Evolutionary conservation across 306 rosid genomes (phyloP), one percentile per base, ranked within the genome.

Genomic region (Psophocarpus tetragonolobus): DNA sequence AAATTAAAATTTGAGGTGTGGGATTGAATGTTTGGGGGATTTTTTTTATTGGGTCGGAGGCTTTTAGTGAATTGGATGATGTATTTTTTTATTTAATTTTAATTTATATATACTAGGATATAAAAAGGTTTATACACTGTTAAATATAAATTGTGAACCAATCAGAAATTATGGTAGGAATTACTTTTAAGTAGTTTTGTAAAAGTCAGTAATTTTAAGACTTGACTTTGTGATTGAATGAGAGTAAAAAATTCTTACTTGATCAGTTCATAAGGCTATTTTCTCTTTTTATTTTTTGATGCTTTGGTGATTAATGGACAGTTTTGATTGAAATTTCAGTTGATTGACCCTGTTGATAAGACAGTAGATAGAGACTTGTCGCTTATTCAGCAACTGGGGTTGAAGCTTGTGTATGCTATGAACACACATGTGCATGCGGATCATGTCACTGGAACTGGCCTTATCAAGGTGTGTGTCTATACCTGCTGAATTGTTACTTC

Each of bases 391-490:
- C 93, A 96, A 71, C 45, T 91, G 69, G 98, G 98, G 3, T 51
- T 96, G 83, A 88, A 85, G 81, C 89, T 92, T 54, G 82, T 92
- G 27, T 92, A 87, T 64, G 99, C 97, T 73, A 51, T 91, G 87
- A 96, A 96, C 86, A 96, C 99, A 23, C 99, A 92, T 84, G 97
- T 96, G 44, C 99, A 96, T 74, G 98, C 99, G n/a, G 99, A 96
- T 80, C 99, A 96, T 87, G 90, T 96, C 15, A 96, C 98, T 38
- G 99, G 99, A 9, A 90, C 92, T 76, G 99, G 98, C 53, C 91
- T 90, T 18, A 81, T 96, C 13, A 96, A 96, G 99, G 93, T 89
- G 29, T 72, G 62, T 21, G 93, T 89, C 24, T 72, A 56, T 21
- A 60, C 30, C 5, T 71, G 20, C 77, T 81, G 48, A n/a, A n/a